Evolutionary conservation across 305 asterid species (phyloP).

Genomic region (Rubia tinctorum): DNA sequence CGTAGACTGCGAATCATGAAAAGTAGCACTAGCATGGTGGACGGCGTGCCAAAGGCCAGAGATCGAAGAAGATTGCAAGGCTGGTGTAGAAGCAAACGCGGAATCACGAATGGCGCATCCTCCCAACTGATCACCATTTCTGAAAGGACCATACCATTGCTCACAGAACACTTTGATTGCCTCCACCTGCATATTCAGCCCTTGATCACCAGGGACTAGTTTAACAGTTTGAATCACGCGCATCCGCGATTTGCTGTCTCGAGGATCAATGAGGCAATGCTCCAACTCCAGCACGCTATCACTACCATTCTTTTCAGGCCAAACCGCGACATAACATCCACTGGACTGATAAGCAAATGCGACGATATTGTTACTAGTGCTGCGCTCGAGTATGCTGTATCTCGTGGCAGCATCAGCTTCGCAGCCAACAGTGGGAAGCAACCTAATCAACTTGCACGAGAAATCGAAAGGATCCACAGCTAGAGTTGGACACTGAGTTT

Average conservation of each 20-base stretch:
- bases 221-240: slow-evolving; percentile 50
- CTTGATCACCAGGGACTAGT: not conserved
- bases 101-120: slow-evolving; percentile 87
- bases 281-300: slow-evolving; percentile 47
- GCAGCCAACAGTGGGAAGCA: slow-evolving; percentile 95
- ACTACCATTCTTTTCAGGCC: slow-evolving; percentile 30
- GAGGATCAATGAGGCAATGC: slow-evolving; percentile 73
- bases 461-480: slow-evolving; percentile 38
- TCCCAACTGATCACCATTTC: slow-evolving; percentile 94
- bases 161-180: slow-evolving; percentile 58
- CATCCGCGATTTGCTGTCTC: slow-evolving; percentile 50
- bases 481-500: slow-evolving; percentile 91
- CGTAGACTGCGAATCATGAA: slow-evolving; percentile 26
- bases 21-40: slow-evolving; percentile 34
- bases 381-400: slow-evolving; percentile 38
- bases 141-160: slow-evolving; percentile 95
- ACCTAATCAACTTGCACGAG: slow-evolving; percentile 53
- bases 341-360: slow-evolving; percentile 55
- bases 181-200: slow-evolving; percentile 33
- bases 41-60: slow-evolving; percentile 60
- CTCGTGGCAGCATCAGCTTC: slow-evolving; percentile 95
- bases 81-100: slow-evolving; percentile 78
- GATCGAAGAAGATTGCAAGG: slow-evolving; percentile 45
- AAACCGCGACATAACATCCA: slow-evolving; percentile 72
- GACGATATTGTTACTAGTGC: slow-evolving; percentile 22